phyloP scores from a whole-genome alignment of 179 eudicot genomes.

The Silene noctiflora region DNA sequence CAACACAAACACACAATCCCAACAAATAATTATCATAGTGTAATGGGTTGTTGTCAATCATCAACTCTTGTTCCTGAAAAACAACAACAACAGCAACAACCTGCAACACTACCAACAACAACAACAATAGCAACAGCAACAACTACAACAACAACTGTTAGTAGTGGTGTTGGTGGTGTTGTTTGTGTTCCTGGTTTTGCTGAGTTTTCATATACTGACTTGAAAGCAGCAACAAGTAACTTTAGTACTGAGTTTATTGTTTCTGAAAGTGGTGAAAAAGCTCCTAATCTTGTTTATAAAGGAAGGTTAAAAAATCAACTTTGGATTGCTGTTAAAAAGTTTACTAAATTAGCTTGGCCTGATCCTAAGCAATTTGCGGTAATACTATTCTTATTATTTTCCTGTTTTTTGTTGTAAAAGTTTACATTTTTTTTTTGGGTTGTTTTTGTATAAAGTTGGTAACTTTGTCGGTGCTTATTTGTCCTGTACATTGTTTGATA shows the following conservation, averaged over 20 bases:
- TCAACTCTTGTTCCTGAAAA: conserved; percentile 38
- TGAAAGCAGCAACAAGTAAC: conserved; percentile 66
- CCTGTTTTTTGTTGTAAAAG: neutral
- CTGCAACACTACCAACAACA: conserved; percentile 22
- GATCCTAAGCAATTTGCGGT: conserved; percentile 83
- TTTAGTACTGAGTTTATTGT: conserved; percentile 68
- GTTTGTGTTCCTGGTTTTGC: conserved; percentile 52
- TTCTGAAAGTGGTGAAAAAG: conserved; percentile 87
- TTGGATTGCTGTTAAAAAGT: conserved; percentile 87
- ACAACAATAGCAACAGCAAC: neutral
- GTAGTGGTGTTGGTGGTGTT: conserved; percentile 3
- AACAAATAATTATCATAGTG: too few species aligned
- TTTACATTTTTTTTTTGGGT: conserved; percentile 2
- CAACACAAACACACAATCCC: neutral
- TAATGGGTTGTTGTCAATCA: conserved; percentile 75
- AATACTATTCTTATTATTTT: conserved; percentile 10
- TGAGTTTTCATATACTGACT: conserved; percentile 65
- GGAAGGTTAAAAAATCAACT: conserved; percentile 64
- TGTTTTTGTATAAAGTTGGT: conserved; percentile 18
- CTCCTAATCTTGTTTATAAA: conserved; percentile 76
- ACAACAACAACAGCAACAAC: conserved; percentile 33
- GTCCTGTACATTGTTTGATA: conserved; percentile 12
- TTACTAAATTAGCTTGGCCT: conserved; percentile 86
- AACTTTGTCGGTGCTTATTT: conserved; percentile 12
- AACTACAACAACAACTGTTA: neutral